A percentile compares a stretch with the other conserved stretches of the same genome.
Conservation (phyloP, 2,329 filamentous ascomycete genomes). For the Ceratocystis lukuohia region DNA sequence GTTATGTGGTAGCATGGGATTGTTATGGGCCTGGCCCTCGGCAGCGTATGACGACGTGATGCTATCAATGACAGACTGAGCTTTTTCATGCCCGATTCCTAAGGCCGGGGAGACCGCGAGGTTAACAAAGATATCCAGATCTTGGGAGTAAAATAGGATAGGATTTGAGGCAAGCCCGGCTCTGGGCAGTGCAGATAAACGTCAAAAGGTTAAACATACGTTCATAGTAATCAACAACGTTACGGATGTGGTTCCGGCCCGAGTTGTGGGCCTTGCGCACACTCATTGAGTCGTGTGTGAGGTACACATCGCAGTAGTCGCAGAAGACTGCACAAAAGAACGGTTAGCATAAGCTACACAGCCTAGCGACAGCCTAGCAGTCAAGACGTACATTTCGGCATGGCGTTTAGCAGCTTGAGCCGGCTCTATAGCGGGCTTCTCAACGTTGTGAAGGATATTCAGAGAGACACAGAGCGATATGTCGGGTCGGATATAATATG, state of each 20-base stretch:
- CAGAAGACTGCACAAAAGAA: constrained; percentile 27
- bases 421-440: background rate
- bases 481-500: no score
- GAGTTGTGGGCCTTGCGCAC: constrained; percentile 97
- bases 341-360: background rate
- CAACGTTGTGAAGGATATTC: constrained; percentile 20
- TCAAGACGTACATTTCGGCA: constrained; percentile 6
- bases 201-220: constrained; percentile 37
- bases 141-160: no score
- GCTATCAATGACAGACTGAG: constrained; percentile 93
- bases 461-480: background rate
- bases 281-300: constrained; percentile 99
- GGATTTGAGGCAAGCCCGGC: no score
- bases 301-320: constrained; percentile 99
- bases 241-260: constrained; percentile 90
- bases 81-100: constrained; percentile 98
- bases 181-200: no score
- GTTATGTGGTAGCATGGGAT: constrained; percentile 66
- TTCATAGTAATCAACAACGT: constrained; percentile 97
- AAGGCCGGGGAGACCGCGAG: constrained; percentile 11
- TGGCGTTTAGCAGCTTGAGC: background rate
- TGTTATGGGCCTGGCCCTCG: constrained; percentile 75
- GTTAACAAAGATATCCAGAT: no score
- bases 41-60: constrained; percentile 93
- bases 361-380: constrained; percentile 21